These are phyloP conservation scores for Truncatella angustata DNA, from an alignment of 2,329 filamentous ascomycete species.

Conservation along the genomic window DNA sequence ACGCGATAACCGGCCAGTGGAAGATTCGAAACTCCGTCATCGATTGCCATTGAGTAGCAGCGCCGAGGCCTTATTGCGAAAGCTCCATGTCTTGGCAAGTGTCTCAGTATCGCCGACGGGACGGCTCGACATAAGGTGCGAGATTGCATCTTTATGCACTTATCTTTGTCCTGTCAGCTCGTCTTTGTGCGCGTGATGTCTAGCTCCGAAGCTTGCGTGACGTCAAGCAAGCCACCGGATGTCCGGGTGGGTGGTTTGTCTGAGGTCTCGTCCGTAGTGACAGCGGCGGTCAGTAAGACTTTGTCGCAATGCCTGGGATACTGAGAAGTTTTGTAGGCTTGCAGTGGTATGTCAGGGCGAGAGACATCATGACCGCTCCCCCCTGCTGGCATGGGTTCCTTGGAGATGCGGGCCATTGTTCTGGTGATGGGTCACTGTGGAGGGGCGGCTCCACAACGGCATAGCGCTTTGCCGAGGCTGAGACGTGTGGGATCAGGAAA, in stretches of 20 bases:
- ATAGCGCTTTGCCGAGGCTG: background rate
- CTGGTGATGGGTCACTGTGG: background rate
- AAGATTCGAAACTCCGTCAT: slow-evolving; percentile 30
- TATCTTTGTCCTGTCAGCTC: background rate
- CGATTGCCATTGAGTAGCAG: slow-evolving; percentile 26
- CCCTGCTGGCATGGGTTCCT: background rate
- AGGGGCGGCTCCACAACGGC: background rate
- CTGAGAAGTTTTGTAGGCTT: background rate
- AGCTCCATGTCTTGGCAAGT: background rate
- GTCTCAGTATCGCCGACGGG: background rate
- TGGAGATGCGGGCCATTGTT: background rate
- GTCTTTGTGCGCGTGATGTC: background rate
- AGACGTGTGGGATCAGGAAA: too few relatives aligned
- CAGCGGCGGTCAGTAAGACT: too few relatives aligned
- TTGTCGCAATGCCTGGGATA: too few relatives aligned
- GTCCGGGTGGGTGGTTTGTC: slow-evolving; percentile 1
- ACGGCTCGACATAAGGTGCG: slow-evolving; percentile 2
- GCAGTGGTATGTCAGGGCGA: background rate
- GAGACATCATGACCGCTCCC: background rate
- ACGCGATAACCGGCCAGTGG: slow-evolving; percentile 86
- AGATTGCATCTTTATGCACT: background rate
- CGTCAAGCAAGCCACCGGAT: slow-evolving; percentile 4
- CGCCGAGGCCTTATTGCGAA: background rate
- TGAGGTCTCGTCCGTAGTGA: too few relatives aligned
- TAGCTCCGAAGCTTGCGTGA: background rate